These are phyloP conservation scores for Amylostereum chailletii DNA, from an alignment of 1,284 basidiomycete genomes.

Conservation along the genomic window DNA sequence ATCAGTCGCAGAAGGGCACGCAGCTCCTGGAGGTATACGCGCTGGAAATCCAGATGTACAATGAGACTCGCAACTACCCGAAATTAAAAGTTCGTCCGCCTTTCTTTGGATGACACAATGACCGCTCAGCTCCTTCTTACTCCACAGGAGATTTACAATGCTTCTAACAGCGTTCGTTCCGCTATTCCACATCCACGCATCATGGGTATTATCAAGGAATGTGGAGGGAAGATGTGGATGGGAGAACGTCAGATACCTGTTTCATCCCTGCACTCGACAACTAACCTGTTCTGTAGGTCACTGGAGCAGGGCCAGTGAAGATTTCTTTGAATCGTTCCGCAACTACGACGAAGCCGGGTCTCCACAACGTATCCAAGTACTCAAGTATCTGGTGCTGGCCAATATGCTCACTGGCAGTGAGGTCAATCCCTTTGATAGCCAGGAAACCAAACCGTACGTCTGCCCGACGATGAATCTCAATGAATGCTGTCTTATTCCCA, in stretches of 20 bases:
- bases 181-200: constrained; percentile 98
- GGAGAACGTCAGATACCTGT: constrained; percentile 73
- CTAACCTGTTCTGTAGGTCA: constrained; percentile 47
- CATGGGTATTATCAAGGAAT: constrained; percentile 98
- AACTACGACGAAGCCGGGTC: constrained; percentile 99
- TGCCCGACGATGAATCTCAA: not conserved
- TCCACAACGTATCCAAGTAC: constrained; percentile 91
- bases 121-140: constrained; percentile 1
- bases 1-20: constrained; percentile 84
- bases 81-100: constrained; percentile 73
- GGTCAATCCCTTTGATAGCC: constrained; percentile 98
- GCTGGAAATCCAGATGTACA: constrained; percentile 99
- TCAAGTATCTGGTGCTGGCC: constrained; percentile 96
- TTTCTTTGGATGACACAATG: not conserved
- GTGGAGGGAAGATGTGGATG: constrained; percentile 99
- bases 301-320: constrained; percentile 94
- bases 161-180: constrained; percentile 85
- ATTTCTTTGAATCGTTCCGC: constrained; percentile 98
- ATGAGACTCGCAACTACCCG: constrained; percentile 90
- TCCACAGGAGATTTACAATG: constrained; percentile 89
- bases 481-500: not conserved
- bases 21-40: constrained; percentile 97
- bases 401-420: constrained; percentile 98
- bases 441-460: constrained; percentile 93
- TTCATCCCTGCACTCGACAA: not conserved